A percentile compares a stretch with the other conserved stretches of the same genome.
phyloP scores from a whole-genome alignment of 106 monocot genomes.

The Ottelia alismoides region DNA sequence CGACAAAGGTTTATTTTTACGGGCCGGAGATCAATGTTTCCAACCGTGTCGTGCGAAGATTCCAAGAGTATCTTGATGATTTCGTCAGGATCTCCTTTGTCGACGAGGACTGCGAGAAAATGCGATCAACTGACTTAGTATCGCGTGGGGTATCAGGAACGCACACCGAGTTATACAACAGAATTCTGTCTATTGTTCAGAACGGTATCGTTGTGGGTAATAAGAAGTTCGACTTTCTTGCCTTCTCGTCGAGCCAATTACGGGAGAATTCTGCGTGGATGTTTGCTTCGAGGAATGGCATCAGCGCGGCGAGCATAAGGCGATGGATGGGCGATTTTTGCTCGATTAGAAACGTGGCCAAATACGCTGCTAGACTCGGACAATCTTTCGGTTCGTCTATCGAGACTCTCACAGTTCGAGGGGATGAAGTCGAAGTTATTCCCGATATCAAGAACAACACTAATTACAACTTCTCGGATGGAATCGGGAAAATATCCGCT shows the following conservation, averaged over 20 bases:
- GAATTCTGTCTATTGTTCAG: constrained; percentile 44
- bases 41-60: constrained; percentile 71
- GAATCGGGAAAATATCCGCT: constrained; percentile 78
- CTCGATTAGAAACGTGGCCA: constrained; percentile 80
- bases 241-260: constrained; percentile 88
- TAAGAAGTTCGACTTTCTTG: constrained; percentile 86
- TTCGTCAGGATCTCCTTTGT: constrained; percentile 90
- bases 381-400: constrained; percentile 83
- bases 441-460: constrained; percentile 40
- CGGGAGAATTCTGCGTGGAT: constrained; percentile 86
- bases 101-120: constrained; percentile 64
- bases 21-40: constrained; percentile 87
- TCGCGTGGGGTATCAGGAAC: constrained; percentile 16
- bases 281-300: constrained; percentile 61
- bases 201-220: constrained; percentile 65
- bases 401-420: constrained; percentile 50
- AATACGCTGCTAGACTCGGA: constrained; percentile 83
- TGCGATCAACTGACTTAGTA: constrained; percentile 48
- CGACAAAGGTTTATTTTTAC: constrained; percentile 67
- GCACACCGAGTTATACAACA: constrained; percentile 46
- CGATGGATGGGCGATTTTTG: constrained; percentile 73
- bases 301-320: constrained; percentile 49
- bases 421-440: constrained; percentile 44
- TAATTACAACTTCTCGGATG: constrained; percentile 71
- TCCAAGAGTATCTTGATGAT: constrained; percentile 35